These are phyloP conservation scores for Rheum nobile DNA, from an alignment of 148 eudicot genomes.

Conservation along the genomic window DNA sequence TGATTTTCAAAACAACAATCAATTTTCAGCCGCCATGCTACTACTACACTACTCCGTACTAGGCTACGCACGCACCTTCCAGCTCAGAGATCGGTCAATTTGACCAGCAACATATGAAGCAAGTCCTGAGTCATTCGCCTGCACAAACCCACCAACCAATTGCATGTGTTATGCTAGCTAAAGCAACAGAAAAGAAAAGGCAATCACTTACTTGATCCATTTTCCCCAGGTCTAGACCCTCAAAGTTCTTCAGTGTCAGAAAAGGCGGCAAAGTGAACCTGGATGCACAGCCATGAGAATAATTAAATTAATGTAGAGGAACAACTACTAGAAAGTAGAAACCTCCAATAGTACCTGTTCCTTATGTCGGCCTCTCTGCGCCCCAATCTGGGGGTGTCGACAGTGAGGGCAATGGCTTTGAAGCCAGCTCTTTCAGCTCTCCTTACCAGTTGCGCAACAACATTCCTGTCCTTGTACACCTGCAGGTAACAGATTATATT, in stretches of 20 bases:
- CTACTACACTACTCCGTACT: too few species aligned
- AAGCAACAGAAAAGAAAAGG: too few species aligned
- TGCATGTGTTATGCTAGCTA: too few species aligned
- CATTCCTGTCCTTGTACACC: slow-evolving; percentile 97
- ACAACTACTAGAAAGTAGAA: too few species aligned
- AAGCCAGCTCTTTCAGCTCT: slow-evolving; percentile 98
- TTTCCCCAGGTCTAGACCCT: slow-evolving; percentile 92
- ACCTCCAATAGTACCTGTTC: slow-evolving; percentile 78
- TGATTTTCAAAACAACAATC: too few species aligned
- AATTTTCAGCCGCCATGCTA: too few species aligned
- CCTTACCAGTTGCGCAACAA: slow-evolving; percentile 94
- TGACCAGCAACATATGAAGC: slow-evolving; percentile 60
- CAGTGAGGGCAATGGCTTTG: slow-evolving; percentile 96
- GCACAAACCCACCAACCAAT: slow-evolving; percentile 4
- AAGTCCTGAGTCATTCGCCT: slow-evolving; percentile 76
- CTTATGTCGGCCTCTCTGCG: slow-evolving; percentile 96
- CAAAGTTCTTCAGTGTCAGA: slow-evolving; percentile 90
- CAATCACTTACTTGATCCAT: slow-evolving; percentile 92
- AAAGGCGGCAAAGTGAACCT: slow-evolving; percentile 81
- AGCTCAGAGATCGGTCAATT: slow-evolving; percentile 61
- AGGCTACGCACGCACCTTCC: slow-evolving; percentile 70
- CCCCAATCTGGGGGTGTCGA: slow-evolving; percentile 91
- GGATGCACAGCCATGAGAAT: too few species aligned
- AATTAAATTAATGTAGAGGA: too few species aligned
- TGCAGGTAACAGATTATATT: too few species aligned